These are phyloP conservation scores for Myxozyma nipponensis DNA, from an alignment of 805 yeast genomes.

Conservation along the genomic window DNA sequence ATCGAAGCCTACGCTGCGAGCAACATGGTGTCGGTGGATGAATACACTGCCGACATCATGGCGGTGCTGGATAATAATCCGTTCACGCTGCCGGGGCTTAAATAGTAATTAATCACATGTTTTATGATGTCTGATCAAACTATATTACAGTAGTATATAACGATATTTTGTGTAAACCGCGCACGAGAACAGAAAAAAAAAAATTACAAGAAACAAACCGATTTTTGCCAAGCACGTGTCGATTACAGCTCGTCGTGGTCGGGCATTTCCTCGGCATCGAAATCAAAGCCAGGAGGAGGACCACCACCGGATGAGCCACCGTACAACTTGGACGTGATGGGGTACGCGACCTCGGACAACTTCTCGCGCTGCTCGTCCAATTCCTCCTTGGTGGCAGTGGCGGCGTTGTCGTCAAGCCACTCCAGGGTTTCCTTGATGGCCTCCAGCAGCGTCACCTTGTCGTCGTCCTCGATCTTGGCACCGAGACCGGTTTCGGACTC, in stretches of 20 bases:
- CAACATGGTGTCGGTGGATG: slow-evolving; percentile 8
- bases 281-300: slow-evolving; percentile 42
- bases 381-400: slow-evolving; percentile 86
- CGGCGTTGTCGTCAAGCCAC: slow-evolving; percentile 83
- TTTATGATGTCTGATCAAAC: no score
- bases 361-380: slow-evolving; percentile 86
- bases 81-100: slow-evolving; percentile 15
- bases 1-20: slow-evolving; percentile 21
- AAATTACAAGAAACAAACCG: not conserved
- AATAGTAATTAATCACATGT: not conserved
- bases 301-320: slow-evolving; percentile 47
- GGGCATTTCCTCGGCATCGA: slow-evolving; percentile 55
- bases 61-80: slow-evolving; percentile 5
- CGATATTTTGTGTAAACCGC: not conserved
- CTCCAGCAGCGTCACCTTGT: slow-evolving; percentile 81
- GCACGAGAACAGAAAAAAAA: not conserved
- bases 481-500: slow-evolving; percentile 58
- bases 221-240: slow-evolving; percentile 2
- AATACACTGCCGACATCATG: slow-evolving; percentile 5
- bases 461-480: slow-evolving; percentile 80
- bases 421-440: slow-evolving; percentile 83
- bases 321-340: slow-evolving; percentile 86
- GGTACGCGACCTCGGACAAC: slow-evolving; percentile 77
- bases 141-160: no score
- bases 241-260: slow-evolving; percentile 58